Evolutionary conservation across 1,139 yeast species (phyloP), one percentile per base, ranked within the genome.

Genomic region (Arxiozyma heterogenica): DNA sequence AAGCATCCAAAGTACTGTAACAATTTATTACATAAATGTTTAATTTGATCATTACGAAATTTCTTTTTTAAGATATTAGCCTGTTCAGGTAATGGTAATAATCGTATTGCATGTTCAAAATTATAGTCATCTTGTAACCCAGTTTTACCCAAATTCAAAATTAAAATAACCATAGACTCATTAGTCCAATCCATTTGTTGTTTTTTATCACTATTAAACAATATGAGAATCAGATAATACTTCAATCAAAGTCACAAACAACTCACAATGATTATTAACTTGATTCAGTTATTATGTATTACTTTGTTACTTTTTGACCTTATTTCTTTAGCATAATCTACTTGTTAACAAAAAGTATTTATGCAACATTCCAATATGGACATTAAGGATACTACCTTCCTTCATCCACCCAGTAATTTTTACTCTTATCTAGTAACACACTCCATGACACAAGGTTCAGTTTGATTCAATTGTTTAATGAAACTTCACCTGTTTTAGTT

Each of bases 21-120:
- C 5, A 73, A 49, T 42, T 63, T 61, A 43, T 70, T 71, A 11
- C 70, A 67, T 34, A 73, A 57, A 0, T 69, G 64, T 17, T 61
- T 62, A 11, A 59, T 54, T n/a, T 65, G 61, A 49, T 68, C 72
- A 15, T 48, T 49, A 0, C 45, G 51, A 41, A 56, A 63, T 56
- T 67, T 72, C 53, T 73, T 72, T 7, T 62, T 57, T 17, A 71
- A 68, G 3, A 80, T 65, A 43, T 59, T 60, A 15, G 61, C 58
- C 56, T 75, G 82, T 21, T 65, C 68, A 4, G 59, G 54, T 38
- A 75, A 63, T 1, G 75, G 70, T 4, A 80, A 60, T 8, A 72
- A 59, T 51, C 82, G 64, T 51, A 80, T 57, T 11, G 71, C 66
- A n/a, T 57, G 58, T 54, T 71, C 74, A 51, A 71, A 72, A 51